Percentiles rank a stretch among this genome's conserved stretches.
Evolutionary conservation across 257 asterid species (phyloP).

Genomic region (Forsythia suspensa): DNA sequence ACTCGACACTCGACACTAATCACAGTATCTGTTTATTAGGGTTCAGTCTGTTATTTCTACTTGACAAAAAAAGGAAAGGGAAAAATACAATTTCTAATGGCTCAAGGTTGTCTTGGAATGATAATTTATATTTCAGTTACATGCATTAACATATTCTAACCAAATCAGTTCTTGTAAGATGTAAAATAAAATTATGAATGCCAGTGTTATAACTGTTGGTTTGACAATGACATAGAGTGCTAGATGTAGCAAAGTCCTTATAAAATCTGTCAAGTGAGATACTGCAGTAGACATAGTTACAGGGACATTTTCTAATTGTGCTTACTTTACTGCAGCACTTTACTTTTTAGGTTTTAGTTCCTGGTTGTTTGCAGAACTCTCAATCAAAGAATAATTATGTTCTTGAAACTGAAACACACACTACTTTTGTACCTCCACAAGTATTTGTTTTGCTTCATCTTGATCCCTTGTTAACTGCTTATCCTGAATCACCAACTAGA

Average conservation of each 20-base stretch:
- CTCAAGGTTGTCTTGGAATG: not conserved
- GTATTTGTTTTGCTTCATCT: not conserved
- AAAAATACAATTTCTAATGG: conserved; percentile 1
- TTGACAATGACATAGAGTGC: not conserved
- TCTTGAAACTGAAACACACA: too few relatives aligned
- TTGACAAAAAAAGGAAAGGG: not conserved
- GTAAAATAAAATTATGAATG: conserved; percentile 3
- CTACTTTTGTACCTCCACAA: not conserved
- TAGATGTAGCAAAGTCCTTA: not conserved
- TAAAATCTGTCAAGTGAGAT: not conserved
- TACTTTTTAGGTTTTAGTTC: too few relatives aligned
- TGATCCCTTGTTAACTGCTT: not conserved
- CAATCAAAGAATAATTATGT: not conserved
- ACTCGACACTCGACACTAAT: not conserved
- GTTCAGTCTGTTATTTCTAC: not conserved
- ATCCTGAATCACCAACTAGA: not conserved
- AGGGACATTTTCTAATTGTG: not conserved
- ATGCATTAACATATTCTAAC: not conserved
- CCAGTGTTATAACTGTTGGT: not conserved
- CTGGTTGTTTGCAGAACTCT: not conserved
- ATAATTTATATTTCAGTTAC: not conserved
- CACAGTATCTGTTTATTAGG: not conserved
- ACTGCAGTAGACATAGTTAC: not conserved
- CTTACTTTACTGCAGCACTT: not conserved
- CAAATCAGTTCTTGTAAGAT: conserved; percentile 4